phyloP scores from a whole-genome alignment of 2,329 filamentous ascomycete species.

The Rhytidhysteron rufulum region DNA sequence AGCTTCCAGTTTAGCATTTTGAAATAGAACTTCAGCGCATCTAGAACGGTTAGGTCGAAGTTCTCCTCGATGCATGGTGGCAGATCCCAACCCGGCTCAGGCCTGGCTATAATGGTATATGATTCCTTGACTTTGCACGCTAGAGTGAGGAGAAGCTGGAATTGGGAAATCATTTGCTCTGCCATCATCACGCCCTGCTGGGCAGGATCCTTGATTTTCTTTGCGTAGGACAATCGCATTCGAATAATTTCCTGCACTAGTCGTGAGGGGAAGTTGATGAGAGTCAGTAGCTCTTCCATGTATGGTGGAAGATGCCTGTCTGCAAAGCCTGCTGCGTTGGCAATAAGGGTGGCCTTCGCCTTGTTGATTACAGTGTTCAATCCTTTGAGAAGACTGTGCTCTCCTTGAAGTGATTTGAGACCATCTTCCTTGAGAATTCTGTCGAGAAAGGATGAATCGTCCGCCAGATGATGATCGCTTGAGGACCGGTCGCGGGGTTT shows the following conservation, averaged over 20 bases:
- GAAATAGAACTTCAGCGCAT: conserved; percentile 96
- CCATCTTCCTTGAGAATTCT: conserved; percentile 94
- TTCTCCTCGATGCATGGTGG: conserved; percentile 96
- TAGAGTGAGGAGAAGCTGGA: conserved; percentile 86
- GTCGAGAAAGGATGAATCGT: conserved; percentile 92
- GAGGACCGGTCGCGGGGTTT: conserved; percentile 68
- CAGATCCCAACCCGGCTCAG: conserved; percentile 89
- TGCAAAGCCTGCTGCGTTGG: conserved; percentile 78
- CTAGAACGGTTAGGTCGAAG: conserved; percentile 86
- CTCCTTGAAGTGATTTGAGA: conserved; percentile 83
- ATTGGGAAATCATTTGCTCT: conserved; percentile 96
- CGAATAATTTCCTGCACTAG: conserved; percentile 96
- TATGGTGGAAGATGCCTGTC: conserved; percentile 91
- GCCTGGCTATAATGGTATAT: conserved; percentile 77
- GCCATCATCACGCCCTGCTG: conserved; percentile 92
- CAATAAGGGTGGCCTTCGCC: conserved; percentile 85
- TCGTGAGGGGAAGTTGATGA: conserved; percentile 96
- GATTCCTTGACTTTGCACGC: conserved; percentile 90
- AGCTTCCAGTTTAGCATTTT: conserved; percentile 98
- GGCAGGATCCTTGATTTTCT: conserved; percentile 90
- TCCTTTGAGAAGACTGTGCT: conserved; percentile 76
- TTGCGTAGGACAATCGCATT: conserved; percentile 84
- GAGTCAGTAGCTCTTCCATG: conserved; percentile 89
- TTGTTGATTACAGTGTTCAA: conserved; percentile 87
- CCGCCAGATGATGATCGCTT: conserved; percentile 68